A percentile compares a stretch with the other conserved stretches of the same genome.
Conservation (phyloP, 352 stramenopile genomes). For the Pythium plurisporium region DNA sequence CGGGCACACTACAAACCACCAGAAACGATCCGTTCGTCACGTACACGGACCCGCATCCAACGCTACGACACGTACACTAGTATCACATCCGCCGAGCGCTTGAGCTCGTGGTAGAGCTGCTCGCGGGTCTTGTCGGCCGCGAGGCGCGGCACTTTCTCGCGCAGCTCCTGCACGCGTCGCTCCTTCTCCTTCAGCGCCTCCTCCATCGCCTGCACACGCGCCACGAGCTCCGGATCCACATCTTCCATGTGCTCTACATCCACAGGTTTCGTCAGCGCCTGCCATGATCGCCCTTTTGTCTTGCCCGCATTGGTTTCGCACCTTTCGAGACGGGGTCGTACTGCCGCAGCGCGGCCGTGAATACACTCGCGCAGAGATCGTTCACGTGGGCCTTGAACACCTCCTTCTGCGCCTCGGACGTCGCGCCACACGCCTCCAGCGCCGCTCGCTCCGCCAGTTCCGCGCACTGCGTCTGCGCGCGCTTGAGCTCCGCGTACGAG, state of each 20-base stretch:
- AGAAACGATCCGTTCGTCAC: not conserved
- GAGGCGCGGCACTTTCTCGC: constrained; percentile 48
- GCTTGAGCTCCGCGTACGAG: constrained; percentile 74
- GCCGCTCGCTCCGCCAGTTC: constrained; percentile 49
- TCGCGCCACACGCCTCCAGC: constrained; percentile 41
- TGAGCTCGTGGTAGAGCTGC: constrained; percentile 50
- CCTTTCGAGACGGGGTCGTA: constrained; percentile 67
- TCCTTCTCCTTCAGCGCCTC: constrained; percentile 52
- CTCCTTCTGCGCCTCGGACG: constrained; percentile 57
- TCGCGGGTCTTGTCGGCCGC: constrained; percentile 45
- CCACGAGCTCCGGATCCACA: constrained; percentile 38
- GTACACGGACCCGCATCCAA: not conserved
- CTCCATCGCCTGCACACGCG: constrained; percentile 47
- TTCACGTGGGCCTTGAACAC: constrained; percentile 74
- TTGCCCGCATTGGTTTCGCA: constrained; percentile 5
- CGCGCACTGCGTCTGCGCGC: constrained; percentile 59
- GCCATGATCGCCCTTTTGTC: too few relatives aligned
- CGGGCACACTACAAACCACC: not conserved
- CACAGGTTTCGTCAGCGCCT: not conserved
- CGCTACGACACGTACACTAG: constrained; percentile 27
- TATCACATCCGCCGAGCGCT: constrained; percentile 47
- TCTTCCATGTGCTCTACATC: constrained; percentile 55
- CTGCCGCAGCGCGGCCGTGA: constrained; percentile 56
- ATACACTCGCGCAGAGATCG: constrained; percentile 70
- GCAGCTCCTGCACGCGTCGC: constrained; percentile 44